These are phyloP conservation scores for Mycena amicta DNA, from an alignment of 768 basidiomycete species.

Conservation along the genomic window DNA sequence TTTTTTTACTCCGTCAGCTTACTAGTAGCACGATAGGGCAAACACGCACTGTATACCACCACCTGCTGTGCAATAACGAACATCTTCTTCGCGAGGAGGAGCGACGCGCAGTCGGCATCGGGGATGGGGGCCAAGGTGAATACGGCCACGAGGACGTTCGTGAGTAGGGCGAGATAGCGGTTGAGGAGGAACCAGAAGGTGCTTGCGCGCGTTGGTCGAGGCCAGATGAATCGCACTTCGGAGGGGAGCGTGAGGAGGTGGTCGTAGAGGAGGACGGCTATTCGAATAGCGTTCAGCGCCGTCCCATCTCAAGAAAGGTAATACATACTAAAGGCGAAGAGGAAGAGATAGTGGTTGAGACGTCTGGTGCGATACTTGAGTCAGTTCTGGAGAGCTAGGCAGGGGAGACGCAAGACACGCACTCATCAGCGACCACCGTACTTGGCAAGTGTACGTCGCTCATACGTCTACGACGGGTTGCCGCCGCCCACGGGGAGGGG, in stretches of 20 bases:
- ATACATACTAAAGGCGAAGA: background rate
- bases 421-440: background rate
- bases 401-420: background rate
- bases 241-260: slow-evolving; percentile 12
- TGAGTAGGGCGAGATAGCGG: slow-evolving; percentile 4
- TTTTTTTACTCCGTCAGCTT: too few relatives aligned
- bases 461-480: too few relatives aligned
- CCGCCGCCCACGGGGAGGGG: too few relatives aligned
- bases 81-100: background rate
- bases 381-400: background rate
- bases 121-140: background rate
- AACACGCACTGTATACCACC: background rate
- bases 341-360: background rate
- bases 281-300: background rate
- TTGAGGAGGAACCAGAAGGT: slow-evolving; percentile 5
- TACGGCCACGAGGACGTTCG: background rate
- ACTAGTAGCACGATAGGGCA: background rate
- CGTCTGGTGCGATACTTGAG: background rate
- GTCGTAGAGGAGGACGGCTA: slow-evolving; percentile 8
- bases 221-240: slow-evolving; percentile 10
- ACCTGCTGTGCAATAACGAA: slow-evolving; percentile 5
- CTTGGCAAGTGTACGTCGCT: too few relatives aligned
- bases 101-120: background rate
- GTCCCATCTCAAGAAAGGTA: background rate
- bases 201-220: background rate